Conservation (phyloP, 495 filamentous ascomycete species). For the Pyronema omphalodes region DNA sequence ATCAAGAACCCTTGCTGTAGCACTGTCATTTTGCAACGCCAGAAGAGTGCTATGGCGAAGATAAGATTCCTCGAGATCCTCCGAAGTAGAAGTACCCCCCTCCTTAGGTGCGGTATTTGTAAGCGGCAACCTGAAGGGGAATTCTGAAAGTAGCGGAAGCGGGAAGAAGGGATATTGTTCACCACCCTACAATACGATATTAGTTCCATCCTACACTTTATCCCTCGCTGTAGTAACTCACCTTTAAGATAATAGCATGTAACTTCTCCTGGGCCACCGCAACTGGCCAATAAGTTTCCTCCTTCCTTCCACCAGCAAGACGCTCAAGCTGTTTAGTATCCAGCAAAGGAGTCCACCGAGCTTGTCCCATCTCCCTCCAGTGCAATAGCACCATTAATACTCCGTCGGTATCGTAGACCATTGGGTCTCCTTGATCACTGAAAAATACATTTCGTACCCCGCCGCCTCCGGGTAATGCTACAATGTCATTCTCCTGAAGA, state of each 20-base stretch:
- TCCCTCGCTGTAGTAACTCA: background rate
- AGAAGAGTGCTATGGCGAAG: conserved; percentile 54
- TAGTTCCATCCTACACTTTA: background rate
- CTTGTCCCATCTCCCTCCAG: conserved; percentile 71
- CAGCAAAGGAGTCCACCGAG: conserved; percentile 77
- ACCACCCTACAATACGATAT: conserved; percentile 33
- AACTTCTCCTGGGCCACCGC: conserved; percentile 84
- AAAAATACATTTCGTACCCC: conserved; percentile 73
- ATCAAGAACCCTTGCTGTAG: conserved; percentile 39
- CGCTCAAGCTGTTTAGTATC: conserved; percentile 73
- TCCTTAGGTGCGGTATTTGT: conserved; percentile 28
- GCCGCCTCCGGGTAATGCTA: conserved; percentile 57
- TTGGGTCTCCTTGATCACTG: conserved; percentile 78
- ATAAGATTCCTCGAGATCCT: conserved; percentile 52
- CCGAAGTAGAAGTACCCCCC: background rate
- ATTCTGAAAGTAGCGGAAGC: conserved; percentile 75
- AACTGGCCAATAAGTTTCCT: conserved; percentile 87
- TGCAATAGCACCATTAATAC: conserved; percentile 72
- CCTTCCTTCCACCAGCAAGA: conserved; percentile 61
- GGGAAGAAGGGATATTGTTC: conserved; percentile 93
- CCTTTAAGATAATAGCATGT: conserved; percentile 94
- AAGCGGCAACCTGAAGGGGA: conserved; percentile 75
- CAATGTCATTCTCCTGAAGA: conserved; percentile 76
- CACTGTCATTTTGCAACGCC: conserved; percentile 51
- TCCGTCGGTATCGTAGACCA: conserved; percentile 80